Evolutionary conservation across 1,284 basidiomycete genomes (phyloP).

Genomic region (Tausonia pullulans): DNA sequence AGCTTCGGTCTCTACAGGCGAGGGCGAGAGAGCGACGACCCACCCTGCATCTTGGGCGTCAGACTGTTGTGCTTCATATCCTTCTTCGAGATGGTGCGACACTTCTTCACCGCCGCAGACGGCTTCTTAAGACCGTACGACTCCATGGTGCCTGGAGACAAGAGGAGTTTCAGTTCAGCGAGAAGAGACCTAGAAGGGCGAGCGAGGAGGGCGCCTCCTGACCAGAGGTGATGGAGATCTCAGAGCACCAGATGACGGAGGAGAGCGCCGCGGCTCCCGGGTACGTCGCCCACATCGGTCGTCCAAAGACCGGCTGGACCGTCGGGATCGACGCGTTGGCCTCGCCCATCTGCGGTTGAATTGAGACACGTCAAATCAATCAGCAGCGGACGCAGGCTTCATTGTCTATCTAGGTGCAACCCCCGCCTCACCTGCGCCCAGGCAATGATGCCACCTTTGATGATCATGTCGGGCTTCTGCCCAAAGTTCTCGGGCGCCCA

Average conservation of each 20-base stretch:
- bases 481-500: slow-evolving; percentile 94
- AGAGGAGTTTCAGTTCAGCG: background rate
- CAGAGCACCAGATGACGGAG: slow-evolving; percentile 77
- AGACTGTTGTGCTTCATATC: slow-evolving; percentile 89
- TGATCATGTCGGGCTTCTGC: slow-evolving; percentile 76
- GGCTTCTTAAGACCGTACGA: slow-evolving; percentile 66
- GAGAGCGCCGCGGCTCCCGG: slow-evolving; percentile 63
- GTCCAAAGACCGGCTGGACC: slow-evolving; percentile 73
- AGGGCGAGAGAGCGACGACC: slow-evolving; percentile 11
- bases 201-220: slow-evolving; percentile 22
- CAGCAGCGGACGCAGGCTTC: background rate
- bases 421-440: slow-evolving; percentile 59
- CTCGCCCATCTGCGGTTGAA: slow-evolving; percentile 66
- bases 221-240: slow-evolving; percentile 53
- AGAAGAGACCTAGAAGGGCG: background rate
- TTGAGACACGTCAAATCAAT: background rate
- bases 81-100: slow-evolving; percentile 64
- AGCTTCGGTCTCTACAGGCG: background rate
- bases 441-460: slow-evolving; percentile 88
- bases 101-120: slow-evolving; percentile 62
- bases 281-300: slow-evolving; percentile 81
- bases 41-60: slow-evolving; percentile 58
- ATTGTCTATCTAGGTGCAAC: background rate
- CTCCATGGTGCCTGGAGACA: slow-evolving; percentile 41
- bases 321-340: slow-evolving; percentile 89